Percentiles rank a stretch among this genome's conserved stretches.
phyloP scores from a whole-genome alignment of 441 rosid genomes.

The Dalechampia spathulata region DNA sequence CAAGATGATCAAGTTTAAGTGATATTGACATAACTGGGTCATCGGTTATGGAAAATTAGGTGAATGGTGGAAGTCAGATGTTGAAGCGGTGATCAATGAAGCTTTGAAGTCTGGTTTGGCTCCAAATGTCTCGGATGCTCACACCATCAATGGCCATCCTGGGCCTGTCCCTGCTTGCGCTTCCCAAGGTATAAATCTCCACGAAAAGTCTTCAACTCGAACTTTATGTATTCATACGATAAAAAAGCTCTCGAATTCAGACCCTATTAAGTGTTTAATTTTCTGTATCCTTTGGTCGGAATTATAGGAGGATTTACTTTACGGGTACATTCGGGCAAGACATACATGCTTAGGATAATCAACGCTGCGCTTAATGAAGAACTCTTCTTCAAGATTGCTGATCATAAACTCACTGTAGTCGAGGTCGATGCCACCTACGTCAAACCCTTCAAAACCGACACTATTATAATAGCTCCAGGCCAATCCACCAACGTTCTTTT shows the following conservation, averaged over 20 bases:
- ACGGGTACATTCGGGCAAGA: slow-evolving; percentile 49
- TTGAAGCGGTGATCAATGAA: slow-evolving; percentile 63
- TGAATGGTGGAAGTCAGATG: slow-evolving; percentile 98
- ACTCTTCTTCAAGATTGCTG: slow-evolving; percentile 90
- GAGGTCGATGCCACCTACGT: slow-evolving; percentile 87
- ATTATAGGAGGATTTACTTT: slow-evolving; percentile 40
- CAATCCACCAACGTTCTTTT: slow-evolving; percentile 80
- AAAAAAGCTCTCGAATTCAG: background rate
- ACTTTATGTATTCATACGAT: background rate
- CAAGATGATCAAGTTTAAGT: too few relatives aligned
- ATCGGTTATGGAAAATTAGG: slow-evolving; percentile 22
- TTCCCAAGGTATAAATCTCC: slow-evolving; percentile 43
- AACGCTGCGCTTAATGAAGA: too few relatives aligned
- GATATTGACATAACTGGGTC: too few relatives aligned
- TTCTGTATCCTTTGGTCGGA: background rate
- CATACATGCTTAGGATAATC: slow-evolving; percentile 68
- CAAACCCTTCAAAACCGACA: slow-evolving; percentile 66
- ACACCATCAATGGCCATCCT: slow-evolving; percentile 73
- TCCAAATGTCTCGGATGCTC: slow-evolving; percentile 85
- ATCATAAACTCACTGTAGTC: slow-evolving; percentile 71
- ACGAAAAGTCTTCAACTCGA: too few relatives aligned
- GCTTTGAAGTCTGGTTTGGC: slow-evolving; percentile 74
- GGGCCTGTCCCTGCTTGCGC: slow-evolving; percentile 48
- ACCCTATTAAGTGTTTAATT: background rate
- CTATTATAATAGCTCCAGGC: slow-evolving; percentile 63